phyloP scores from a whole-genome alignment of 2,329 filamentous ascomycete genomes.

The Pseudogymnoascus verrucosus region DNA sequence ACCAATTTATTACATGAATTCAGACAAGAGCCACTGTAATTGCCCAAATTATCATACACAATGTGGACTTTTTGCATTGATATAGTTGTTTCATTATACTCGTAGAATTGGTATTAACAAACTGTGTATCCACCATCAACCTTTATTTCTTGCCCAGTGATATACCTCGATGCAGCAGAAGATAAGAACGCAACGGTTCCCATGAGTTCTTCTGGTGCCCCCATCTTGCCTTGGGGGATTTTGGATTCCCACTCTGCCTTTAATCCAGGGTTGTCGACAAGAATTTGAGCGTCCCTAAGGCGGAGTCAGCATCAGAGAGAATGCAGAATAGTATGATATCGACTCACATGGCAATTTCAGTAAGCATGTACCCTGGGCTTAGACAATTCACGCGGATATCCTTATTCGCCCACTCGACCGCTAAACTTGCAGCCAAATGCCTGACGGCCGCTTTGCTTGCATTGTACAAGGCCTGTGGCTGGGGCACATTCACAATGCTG shows the following conservation, averaged over 20 bases:
- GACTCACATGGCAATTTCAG: constrained; percentile 46
- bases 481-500: constrained; percentile 82
- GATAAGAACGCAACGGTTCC: constrained; percentile 64
- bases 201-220: constrained; percentile 83
- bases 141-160: constrained; percentile 49
- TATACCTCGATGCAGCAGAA: constrained; percentile 50
- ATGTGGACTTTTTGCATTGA: neutral
- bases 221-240: constrained; percentile 92
- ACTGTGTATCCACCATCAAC: constrained; percentile 35
- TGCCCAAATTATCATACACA: neutral
- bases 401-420: constrained; percentile 85
- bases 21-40: neutral
- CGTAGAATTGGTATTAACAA: neutral
- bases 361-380: constrained; percentile 93
- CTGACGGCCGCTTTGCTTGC: constrained; percentile 86
- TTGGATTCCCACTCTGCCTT: constrained; percentile 85
- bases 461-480: constrained; percentile 90
- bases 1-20: neutral
- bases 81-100: neutral
- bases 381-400: constrained; percentile 94
- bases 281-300: constrained; percentile 66
- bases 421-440: constrained; percentile 78
- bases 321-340: constrained; percentile 43
- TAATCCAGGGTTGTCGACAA: constrained; percentile 86
- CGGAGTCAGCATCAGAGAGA: constrained; percentile 14